phyloP scores from a whole-genome alignment of 495 filamentous ascomycete genomes.

The Astrothelium macrocarpum region DNA sequence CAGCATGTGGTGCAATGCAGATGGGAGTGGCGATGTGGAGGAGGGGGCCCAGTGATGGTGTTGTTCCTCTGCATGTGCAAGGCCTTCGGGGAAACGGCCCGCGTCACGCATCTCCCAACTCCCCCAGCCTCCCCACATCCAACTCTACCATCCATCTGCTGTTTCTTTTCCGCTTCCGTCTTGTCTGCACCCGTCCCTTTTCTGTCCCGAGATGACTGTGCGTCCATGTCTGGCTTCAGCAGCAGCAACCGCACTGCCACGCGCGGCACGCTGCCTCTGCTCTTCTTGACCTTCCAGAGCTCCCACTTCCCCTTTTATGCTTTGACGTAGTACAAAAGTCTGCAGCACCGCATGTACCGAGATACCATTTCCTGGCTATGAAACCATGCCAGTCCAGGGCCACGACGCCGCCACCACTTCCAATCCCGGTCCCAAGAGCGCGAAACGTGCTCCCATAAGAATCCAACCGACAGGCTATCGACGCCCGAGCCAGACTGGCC shows the following conservation, averaged over 20 bases:
- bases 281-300: neutral
- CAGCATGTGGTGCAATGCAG: too few relatives aligned
- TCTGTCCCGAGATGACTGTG: neutral
- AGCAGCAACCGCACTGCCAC: neutral
- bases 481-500: conserved; percentile 18
- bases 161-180: neutral
- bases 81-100: conserved; percentile 1
- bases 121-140: neutral
- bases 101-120: neutral
- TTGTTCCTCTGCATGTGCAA: neutral
- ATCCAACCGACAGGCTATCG: neutral
- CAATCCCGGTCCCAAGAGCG: conserved; percentile 5
- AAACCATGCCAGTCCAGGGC: conserved; percentile 21
- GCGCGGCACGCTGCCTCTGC: neutral
- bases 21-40: too few relatives aligned
- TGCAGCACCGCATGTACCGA: neutral
- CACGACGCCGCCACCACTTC: conserved; percentile 10
- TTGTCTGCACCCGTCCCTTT: neutral
- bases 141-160: neutral
- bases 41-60: neutral
- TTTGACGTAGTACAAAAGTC: neutral
- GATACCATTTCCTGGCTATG: neutral
- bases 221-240: neutral
- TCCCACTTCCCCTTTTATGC: neutral
- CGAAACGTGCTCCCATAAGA: neutral